Evolutionary conservation across 2,329 filamentous ascomycete genomes (phyloP).

Genomic region (Ramularia collo-cygni): DNA sequence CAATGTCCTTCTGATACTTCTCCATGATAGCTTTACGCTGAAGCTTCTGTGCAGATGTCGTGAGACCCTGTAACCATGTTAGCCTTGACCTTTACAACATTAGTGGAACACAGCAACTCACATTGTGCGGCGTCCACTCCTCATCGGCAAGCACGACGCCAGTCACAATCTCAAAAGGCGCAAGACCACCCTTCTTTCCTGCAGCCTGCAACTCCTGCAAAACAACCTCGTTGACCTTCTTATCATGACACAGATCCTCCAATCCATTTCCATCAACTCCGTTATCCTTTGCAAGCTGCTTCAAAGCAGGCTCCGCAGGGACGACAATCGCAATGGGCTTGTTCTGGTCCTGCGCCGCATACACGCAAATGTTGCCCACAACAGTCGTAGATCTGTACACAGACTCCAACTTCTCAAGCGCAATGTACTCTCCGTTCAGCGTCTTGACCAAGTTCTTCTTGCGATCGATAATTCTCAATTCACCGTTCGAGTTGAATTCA

Average conservation of each 20-base stretch:
- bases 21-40: conserved; percentile 45
- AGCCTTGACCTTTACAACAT: conserved; percentile 12
- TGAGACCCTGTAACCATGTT: conserved; percentile 35
- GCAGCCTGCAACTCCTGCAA: conserved; percentile 62
- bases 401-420: conserved; percentile 88
- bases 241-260: conserved; percentile 61
- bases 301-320: conserved; percentile 49
- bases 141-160: conserved; percentile 75
- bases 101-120: conserved; percentile 41
- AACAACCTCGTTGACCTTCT: conserved; percentile 58
- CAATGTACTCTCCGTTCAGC: conserved; percentile 91
- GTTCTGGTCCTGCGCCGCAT: conserved; percentile 66
- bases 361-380: conserved; percentile 81
- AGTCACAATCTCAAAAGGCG: conserved; percentile 65
- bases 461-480: conserved; percentile 83
- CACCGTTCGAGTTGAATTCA: conserved; percentile 73
- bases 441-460: conserved; percentile 99
- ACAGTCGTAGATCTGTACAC: conserved; percentile 75
- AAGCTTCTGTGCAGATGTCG: conserved; percentile 48
- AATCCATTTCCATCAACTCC: conserved; percentile 56
- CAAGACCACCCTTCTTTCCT: conserved; percentile 60
- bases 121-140: conserved; percentile 80
- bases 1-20: conserved; percentile 46
- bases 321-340: conserved; percentile 80
- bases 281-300: conserved; percentile 48